Base-by-base conservation (phyloP, 23 red algal species). In the Gracilaria gracilis region DNA sequence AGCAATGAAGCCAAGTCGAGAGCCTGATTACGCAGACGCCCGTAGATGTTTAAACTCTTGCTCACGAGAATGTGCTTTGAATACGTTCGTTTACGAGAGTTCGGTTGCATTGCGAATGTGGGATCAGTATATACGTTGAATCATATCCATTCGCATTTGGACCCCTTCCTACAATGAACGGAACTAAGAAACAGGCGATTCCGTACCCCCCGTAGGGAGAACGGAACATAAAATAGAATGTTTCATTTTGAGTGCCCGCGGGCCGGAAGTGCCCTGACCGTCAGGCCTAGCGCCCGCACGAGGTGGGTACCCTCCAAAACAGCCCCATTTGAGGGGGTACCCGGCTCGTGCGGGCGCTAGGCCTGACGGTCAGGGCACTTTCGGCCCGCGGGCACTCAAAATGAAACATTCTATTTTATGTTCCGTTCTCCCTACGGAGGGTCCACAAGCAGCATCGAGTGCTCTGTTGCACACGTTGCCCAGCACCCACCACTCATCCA, bases 21-120 rank as follows among this genome's bases (percentile, higher is more conserved):
- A 55, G 16, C 51, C 51, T 55, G 51, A 55, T 55, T 55, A 55
- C 51, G 51, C 51, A 55, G 1, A 55, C 51, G 51, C 51, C 51
- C 51, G 51, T 55, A 55, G 7, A 55, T 55, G 51, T 55, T 62
- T 62, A 62, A 62, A 62, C 59, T 62, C 59, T 29, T 62, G 24
- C 59, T 62, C 24, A 29, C 59, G 27, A 62, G 23, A 29, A 62
- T 62, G 29, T 31, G 27, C 51, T 19, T 55, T 55, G 9, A 20
- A 55, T 15, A 55, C 7, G 27, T 62, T 62, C 59, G 27, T 27
- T 31, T 27, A 62, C 59, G 27, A 62, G 1, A 25, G 59, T 31
- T 62, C 59, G 59, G 59, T 62, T 62, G 59, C 59, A 62, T 55
- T 55, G 19, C 51, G 9, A 55, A 55, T 55, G 19, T 55, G 19